Evolutionary conservation across 202 grass and related monocot genomes (phyloP), one percentile per base, ranked within the genome.

Genomic region (Setaria italica): DNA sequence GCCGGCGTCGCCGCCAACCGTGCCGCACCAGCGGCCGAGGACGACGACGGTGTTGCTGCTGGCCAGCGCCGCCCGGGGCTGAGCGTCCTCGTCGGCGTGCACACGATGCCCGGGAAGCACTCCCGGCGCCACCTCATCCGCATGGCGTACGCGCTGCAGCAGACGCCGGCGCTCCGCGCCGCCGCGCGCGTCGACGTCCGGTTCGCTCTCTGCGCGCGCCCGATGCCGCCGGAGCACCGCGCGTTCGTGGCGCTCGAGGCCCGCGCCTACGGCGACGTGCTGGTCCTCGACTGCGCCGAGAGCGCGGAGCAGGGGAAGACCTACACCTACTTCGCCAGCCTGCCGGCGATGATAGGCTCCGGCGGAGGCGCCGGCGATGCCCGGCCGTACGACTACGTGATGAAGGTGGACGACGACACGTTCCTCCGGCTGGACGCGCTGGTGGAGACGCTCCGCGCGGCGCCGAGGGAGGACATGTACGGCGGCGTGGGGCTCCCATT

Each of bases 351-450:
- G 92, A 74, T 86, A 70, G 80, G 29, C 15, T 74, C 69, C 48
- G 71, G 51, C 41, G 8, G 2, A 3, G 67, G 15, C 73, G 39
- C 4, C 11, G 60, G 68, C 14, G 11, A 2, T 41, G 5, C 39
- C 0, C 70, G 59, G 0, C 88, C 88, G n/a, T 95, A 95, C 76
- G 93, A 95, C 87, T 95, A 90, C 60, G 88, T 85, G 69, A 89
- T 89, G 86, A 95, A 95, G 89, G 87, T 82, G 43, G 90, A 95
- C 34, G 93, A 95, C 56, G 90, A 92, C 80, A 92, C 85, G 80
- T 95, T 92, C 83, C 77, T 95, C 2, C 72, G 42, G 68, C 90
- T 95, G 74, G 82, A 84, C 57, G 88, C 68, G 47, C 76, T 95
- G 70, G 87, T 56, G 70, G 70, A 85, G 59, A 79, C 88, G 76